A percentile compares a stretch with the other conserved stretches of the same genome.
phyloP scores from a whole-genome alignment of 2,329 filamentous ascomycete species.

The Colletotrichum endophyticum region DNA sequence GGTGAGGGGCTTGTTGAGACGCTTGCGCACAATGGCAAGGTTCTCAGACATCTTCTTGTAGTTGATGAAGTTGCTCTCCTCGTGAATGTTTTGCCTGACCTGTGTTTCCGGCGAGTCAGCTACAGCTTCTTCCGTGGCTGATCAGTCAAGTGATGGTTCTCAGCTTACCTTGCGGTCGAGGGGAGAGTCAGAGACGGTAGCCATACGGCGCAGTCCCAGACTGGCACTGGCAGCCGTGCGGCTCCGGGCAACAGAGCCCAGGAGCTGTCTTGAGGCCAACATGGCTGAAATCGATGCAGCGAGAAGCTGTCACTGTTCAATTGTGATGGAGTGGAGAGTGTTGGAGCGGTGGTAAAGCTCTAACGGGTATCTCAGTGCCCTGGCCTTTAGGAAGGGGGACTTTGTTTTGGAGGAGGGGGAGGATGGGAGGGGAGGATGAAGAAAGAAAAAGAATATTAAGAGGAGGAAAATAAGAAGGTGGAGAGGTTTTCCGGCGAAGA shows the following conservation, averaged over 20 bases:
- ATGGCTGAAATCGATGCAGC: slow-evolving; percentile 53
- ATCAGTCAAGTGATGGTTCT: neutral
- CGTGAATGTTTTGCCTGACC: slow-evolving; percentile 95
- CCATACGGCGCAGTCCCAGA: slow-evolving; percentile 74
- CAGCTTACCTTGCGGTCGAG: slow-evolving; percentile 84
- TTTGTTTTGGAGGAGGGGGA: neutral
- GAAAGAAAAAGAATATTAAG: slow-evolving; percentile 27
- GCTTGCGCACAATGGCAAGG: slow-evolving; percentile 84
- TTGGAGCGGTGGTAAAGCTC: slow-evolving; percentile 18
- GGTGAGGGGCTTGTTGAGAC: slow-evolving; percentile 91
- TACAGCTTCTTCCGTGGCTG: neutral
- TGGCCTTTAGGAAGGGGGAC: slow-evolving; percentile 6
- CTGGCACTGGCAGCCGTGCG: slow-evolving; percentile 59
- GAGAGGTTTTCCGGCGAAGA: slow-evolving; percentile 30
- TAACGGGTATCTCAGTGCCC: slow-evolving; percentile 10
- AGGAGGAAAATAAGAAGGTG: slow-evolving; percentile 20
- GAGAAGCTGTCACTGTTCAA: slow-evolving; percentile 30
- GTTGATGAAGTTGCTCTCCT: slow-evolving; percentile 97
- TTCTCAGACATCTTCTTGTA: slow-evolving; percentile 99
- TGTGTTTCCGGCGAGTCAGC: slow-evolving; percentile 29
- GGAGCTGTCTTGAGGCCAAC: slow-evolving; percentile 74
- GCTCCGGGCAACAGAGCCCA: slow-evolving; percentile 68
- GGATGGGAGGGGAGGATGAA: slow-evolving; percentile 30
- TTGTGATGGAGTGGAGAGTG: slow-evolving; percentile 27
- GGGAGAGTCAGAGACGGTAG: slow-evolving; percentile 83